phyloP scores from a whole-genome alignment of 179 eudicot species.

The Patellifolia procumbens region DNA sequence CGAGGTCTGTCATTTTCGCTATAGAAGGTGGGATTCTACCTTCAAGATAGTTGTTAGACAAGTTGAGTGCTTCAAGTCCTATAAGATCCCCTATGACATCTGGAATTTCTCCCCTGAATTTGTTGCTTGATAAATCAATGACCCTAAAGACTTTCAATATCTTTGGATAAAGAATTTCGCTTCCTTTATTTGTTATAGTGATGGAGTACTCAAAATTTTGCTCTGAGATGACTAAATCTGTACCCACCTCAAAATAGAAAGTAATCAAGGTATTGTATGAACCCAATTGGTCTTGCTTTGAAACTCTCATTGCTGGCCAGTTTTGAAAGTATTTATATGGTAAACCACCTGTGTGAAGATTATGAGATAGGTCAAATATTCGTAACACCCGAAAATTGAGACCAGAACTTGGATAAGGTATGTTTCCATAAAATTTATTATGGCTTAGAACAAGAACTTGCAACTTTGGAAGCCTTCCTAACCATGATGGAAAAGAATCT shows the following conservation, averaged over 20 bases:
- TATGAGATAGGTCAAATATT: constrained; percentile 41
- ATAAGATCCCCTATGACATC: constrained; percentile 23
- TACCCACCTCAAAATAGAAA: neutral
- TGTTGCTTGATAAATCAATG: constrained; percentile 42
- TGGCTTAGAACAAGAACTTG: constrained; percentile 32
- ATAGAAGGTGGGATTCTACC: constrained; percentile 35
- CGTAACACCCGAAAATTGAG: constrained; percentile 21
- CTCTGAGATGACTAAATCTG: neutral
- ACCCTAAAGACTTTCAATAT: constrained; percentile 25
- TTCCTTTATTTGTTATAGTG: constrained; percentile 34
- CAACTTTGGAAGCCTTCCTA: constrained; percentile 31
- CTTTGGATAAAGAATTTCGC: neutral
- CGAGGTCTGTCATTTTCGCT: constrained; percentile 30
- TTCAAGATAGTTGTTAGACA: constrained; percentile 34
- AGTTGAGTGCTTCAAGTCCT: constrained; percentile 31
- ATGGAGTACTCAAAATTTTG: neutral
- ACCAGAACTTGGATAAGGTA: neutral
- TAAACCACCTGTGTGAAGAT: constrained; percentile 27
- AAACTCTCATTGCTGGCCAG: constrained; percentile 35
- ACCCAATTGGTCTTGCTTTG: neutral
- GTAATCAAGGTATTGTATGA: neutral
- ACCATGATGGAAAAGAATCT: constrained; percentile 43
- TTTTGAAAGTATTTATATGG: constrained; percentile 27
- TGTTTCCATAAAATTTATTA: constrained; percentile 34
- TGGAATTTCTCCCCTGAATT: constrained; percentile 33